Percentiles rank a stretch among this genome's conserved stretches.
These are phyloP conservation scores for Penicillium italicum DNA, from an alignment of 2,329 filamentous ascomycete species.

Conservation along the genomic window DNA sequence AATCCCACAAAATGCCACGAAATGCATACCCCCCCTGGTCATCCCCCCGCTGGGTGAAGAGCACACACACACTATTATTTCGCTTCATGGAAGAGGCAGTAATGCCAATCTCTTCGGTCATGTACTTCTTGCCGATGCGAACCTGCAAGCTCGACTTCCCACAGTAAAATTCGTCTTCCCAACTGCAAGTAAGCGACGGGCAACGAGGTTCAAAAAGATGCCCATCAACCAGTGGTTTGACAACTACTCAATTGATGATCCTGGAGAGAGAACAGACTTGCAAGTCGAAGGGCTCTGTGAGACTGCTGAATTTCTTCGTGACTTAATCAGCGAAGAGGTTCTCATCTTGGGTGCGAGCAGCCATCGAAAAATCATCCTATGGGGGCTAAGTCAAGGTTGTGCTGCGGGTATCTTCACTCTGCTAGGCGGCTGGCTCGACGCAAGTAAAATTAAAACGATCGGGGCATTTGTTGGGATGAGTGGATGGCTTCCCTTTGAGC, in stretches of 20 bases:
- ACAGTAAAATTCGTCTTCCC: slow-evolving; percentile 51
- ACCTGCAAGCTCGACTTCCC: slow-evolving; percentile 15
- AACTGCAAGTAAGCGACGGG: slow-evolving; percentile 46
- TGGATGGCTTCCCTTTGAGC: slow-evolving; percentile 45
- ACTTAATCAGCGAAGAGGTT: slow-evolving; percentile 36
- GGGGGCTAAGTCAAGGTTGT: slow-evolving; percentile 54
- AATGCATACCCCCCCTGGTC: slow-evolving; percentile 7
- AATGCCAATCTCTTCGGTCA: slow-evolving; percentile 46
- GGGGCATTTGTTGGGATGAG: slow-evolving; percentile 50
- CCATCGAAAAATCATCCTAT: slow-evolving; percentile 46
- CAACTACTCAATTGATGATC: slow-evolving; percentile 42
- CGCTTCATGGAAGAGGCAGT: slow-evolving; percentile 12
- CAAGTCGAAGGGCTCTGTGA: slow-evolving; percentile 48
- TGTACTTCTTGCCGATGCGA: slow-evolving; percentile 29
- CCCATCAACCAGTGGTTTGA: slow-evolving; percentile 54
- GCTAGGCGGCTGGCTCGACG: slow-evolving; percentile 36
- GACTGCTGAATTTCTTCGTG: slow-evolving; percentile 36
- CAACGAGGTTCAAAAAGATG: slow-evolving; percentile 43
- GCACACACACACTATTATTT: slow-evolving; percentile 15
- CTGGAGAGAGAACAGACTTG: slow-evolving; percentile 39
- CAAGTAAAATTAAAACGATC: slow-evolving; percentile 16
- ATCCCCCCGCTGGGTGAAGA: background rate
- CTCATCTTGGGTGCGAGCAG: slow-evolving; percentile 23
- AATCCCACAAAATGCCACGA: background rate
- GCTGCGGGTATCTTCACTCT: slow-evolving; percentile 46